Conservation (phyloP, 805 yeast species). For the Metschnikowia hibisci region DNA sequence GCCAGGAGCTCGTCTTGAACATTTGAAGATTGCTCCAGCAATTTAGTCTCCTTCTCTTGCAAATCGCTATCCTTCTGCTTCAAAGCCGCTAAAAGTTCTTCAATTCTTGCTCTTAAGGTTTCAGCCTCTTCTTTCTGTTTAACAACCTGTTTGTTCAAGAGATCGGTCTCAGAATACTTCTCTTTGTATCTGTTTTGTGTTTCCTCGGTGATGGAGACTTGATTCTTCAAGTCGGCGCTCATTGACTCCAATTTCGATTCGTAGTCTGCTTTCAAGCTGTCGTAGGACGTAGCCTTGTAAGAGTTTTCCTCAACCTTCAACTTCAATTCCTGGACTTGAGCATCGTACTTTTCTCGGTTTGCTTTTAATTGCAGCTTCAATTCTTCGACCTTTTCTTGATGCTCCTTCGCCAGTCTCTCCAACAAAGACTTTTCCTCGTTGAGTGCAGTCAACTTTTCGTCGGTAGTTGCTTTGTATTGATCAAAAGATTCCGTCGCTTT, state of each 20-base stretch:
- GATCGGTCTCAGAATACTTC: constrained; percentile 13
- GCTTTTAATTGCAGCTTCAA: constrained; percentile 6
- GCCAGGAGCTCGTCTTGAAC: constrained; percentile 36
- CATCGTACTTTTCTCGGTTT: constrained; percentile 5
- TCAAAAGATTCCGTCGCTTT: constrained; percentile 54
- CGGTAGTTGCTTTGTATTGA: constrained; percentile 26
- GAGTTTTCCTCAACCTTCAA: constrained; percentile 19
- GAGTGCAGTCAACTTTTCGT: constrained; percentile 20
- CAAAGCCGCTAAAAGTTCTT: constrained; percentile 4
- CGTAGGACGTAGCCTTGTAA: constrained; percentile 36
- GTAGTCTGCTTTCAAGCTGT: constrained; percentile 29
- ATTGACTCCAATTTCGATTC: constrained; percentile 28
- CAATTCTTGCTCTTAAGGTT: neutral
- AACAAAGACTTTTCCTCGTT: constrained; percentile 24
- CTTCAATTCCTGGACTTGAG: constrained; percentile 18
- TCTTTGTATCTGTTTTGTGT: constrained; percentile 49
- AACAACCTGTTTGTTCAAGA: constrained; percentile 10
- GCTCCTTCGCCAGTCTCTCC: constrained; percentile 17
- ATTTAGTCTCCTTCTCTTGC: constrained; percentile 29
- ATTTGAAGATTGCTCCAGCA: constrained; percentile 21
- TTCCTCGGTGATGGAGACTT: constrained; percentile 43
- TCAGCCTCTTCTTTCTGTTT: constrained; percentile 10
- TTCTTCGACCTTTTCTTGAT: constrained; percentile 7
- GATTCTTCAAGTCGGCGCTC: constrained; percentile 34
- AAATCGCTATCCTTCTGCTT: constrained; percentile 39